Evolutionary conservation across 1,284 basidiomycete genomes (phyloP), one percentile per base, ranked within the genome.

Genomic region (Agroathelia rolfsii): DNA sequence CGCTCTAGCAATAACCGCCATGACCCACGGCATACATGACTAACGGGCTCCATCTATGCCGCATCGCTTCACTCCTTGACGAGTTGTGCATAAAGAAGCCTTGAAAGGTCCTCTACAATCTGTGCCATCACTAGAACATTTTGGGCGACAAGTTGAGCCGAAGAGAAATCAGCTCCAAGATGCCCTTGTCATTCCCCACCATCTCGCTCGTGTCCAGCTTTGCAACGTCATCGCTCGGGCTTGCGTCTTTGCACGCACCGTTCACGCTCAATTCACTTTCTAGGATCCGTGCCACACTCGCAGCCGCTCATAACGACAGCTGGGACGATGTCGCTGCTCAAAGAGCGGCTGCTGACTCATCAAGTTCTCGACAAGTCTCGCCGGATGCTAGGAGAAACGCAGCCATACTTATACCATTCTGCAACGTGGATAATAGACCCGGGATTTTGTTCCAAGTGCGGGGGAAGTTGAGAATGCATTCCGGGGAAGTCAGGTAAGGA

Each of bases 401-500:
- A 12, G 78, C 80, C 6, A 76, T 87, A 8, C 57, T 86, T 28
- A 67, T 85, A 35, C 80, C 82, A 0, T 58, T 86, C 30, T 82
- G 79, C 52, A 86, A 86, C 46, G 72, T 86, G 10, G 56, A 67
- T 23, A 61, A 64, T 28, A 56, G 55, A 11, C 76, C 83, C 0
- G 76, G 81, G 5, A 65, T 87, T 12, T 51, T 86, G 24, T 63
- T 85, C 13, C 74, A 85, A 49, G 69, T 87, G 18, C 64, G 83
- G 41, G 77, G 73, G n/a, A n/a, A n/a, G 37, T 52, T 85, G 36
- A 64, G 81, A 42, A 66, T 62, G 22, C 83, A 86, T 55, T 75
- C 78, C 1, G 82, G 84, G n/a, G 81, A 86, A 62, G 73, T 86
- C 21, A 82, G 83, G 83, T 81, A 48, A 43, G 69, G 42, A 30